Evolutionary conservation across 176 grass and related monocot genomes (phyloP).

Genomic region (Pharus latifolius): DNA sequence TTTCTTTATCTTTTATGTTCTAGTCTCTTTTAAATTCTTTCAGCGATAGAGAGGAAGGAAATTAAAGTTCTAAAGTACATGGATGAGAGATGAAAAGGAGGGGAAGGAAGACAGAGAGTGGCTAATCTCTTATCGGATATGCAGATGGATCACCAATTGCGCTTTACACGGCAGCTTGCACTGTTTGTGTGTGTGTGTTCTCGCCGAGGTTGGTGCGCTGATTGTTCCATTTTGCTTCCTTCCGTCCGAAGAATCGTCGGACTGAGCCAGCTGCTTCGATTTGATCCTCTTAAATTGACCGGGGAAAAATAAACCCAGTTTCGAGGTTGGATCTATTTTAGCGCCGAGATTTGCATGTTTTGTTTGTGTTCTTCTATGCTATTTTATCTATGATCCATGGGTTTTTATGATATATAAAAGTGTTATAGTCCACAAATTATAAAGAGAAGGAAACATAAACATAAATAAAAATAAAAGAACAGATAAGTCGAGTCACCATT

Average conservation of each 20-base stretch:
- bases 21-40: not conserved
- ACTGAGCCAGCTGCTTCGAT: not conserved
- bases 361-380: too few species aligned
- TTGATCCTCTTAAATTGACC: not conserved
- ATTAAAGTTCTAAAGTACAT: not conserved
- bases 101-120: not conserved
- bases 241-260: constrained; percentile 6
- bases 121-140: constrained; percentile 39
- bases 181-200: not conserved
- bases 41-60: not conserved
- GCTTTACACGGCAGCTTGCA: constrained; percentile 37
- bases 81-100: not conserved
- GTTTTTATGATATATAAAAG: too few species aligned
- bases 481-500: too few species aligned
- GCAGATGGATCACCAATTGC: not conserved
- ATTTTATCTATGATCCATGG: too few species aligned
- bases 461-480: too few species aligned
- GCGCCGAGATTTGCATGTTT: too few species aligned
- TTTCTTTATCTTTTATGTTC: not conserved
- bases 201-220: constrained; percentile 21
- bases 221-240: constrained; percentile 6
- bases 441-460: too few species aligned
- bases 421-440: too few species aligned
- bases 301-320: too few species aligned
- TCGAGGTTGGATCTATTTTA: too few species aligned